Conservation (phyloP, 2,329 filamentous ascomycete genomes). For the Lachnum nothofagi region DNA sequence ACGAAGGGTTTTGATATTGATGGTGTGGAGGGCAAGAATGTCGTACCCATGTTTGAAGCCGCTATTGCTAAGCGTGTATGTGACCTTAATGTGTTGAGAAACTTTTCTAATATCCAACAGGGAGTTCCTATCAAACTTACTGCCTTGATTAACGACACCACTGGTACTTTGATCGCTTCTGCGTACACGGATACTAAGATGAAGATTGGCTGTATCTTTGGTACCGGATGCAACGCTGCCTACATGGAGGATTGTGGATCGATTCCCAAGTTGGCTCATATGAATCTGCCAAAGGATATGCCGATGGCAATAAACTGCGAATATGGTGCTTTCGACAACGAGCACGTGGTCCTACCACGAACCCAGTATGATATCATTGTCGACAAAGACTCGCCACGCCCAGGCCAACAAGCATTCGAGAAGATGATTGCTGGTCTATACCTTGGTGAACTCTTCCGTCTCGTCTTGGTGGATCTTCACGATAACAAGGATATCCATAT, state of each 20-base stretch:
- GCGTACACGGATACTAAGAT: slow-evolving; percentile 92
- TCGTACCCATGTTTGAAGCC: slow-evolving; percentile 80
- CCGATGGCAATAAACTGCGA: slow-evolving; percentile 97
- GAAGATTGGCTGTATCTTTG: slow-evolving; percentile 96
- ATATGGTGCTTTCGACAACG: slow-evolving; percentile 94
- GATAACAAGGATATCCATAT: slow-evolving; percentile 70
- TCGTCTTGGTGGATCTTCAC: slow-evolving; percentile 79
- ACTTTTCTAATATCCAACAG: slow-evolving; percentile 39
- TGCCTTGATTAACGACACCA: slow-evolving; percentile 95
- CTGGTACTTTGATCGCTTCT: slow-evolving; percentile 91
- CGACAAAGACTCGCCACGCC: slow-evolving; percentile 85
- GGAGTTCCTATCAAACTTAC: slow-evolving; percentile 87
- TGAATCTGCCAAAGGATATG: slow-evolving; percentile 77
- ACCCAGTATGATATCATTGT: slow-evolving; percentile 83
- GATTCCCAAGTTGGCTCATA: slow-evolving; percentile 87
- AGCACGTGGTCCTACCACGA: slow-evolving; percentile 78
- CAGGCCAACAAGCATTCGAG: slow-evolving; percentile 91
- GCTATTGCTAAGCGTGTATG: slow-evolving; percentile 65
- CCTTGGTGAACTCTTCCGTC: slow-evolving; percentile 88
- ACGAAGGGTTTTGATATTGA: slow-evolving; percentile 96
- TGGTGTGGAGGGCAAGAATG: slow-evolving; percentile 84
- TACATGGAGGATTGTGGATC: slow-evolving; percentile 93
- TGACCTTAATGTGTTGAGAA: slow-evolving; percentile 2
- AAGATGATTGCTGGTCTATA: slow-evolving; percentile 98
- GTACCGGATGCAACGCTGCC: slow-evolving; percentile 94